Evolutionary conservation across 2,329 filamentous ascomycete genomes (phyloP).

Genomic region (Xylariaceae sp.): DNA sequence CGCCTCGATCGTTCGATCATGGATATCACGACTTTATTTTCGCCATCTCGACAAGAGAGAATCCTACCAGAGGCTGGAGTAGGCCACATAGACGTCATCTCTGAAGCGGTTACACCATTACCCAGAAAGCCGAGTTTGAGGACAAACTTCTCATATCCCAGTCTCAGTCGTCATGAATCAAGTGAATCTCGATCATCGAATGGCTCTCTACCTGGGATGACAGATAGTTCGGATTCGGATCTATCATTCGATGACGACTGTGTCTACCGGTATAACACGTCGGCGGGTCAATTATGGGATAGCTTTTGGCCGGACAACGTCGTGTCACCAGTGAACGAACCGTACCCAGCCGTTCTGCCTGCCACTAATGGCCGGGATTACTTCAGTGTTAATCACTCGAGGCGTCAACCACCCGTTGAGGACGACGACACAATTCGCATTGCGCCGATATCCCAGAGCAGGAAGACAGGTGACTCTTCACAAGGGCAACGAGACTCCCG

Average conservation of each 20-base stretch:
- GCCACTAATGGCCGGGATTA: constrained; percentile 16
- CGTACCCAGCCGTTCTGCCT: constrained; percentile 18
- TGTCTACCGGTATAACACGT: constrained; percentile 41
- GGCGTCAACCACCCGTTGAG: constrained; percentile 3
- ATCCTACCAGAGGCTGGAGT: constrained; percentile 3
- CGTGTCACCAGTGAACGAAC: constrained; percentile 6
- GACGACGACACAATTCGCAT: constrained; percentile 26
- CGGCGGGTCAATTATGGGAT: constrained; percentile 47
- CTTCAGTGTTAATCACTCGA: constrained; percentile 15
- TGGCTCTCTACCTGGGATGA: constrained; percentile 44
- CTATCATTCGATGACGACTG: constrained; percentile 48
- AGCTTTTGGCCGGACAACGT: constrained; percentile 41
- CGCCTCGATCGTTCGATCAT: constrained; percentile 15
- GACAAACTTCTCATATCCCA: constrained; percentile 35
- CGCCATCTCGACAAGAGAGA: constrained; percentile 9
- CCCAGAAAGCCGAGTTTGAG: constrained; percentile 21
- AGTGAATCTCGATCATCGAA: constrained; percentile 39
- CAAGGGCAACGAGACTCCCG: constrained; percentile 9
- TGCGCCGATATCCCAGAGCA: constrained; percentile 8
- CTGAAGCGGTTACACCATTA: constrained; percentile 3
- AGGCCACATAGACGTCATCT: constrained; percentile 13
- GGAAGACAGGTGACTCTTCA: constrained; percentile 27
- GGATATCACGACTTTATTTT: constrained; percentile 20
- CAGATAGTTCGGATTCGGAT: constrained; percentile 51
- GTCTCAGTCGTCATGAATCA: constrained; percentile 25